A percentile compares a stretch with the other conserved stretches of the same genome.
Evolutionary conservation across 306 rosid species (phyloP).

Genomic region (Mimosa pudica): DNA sequence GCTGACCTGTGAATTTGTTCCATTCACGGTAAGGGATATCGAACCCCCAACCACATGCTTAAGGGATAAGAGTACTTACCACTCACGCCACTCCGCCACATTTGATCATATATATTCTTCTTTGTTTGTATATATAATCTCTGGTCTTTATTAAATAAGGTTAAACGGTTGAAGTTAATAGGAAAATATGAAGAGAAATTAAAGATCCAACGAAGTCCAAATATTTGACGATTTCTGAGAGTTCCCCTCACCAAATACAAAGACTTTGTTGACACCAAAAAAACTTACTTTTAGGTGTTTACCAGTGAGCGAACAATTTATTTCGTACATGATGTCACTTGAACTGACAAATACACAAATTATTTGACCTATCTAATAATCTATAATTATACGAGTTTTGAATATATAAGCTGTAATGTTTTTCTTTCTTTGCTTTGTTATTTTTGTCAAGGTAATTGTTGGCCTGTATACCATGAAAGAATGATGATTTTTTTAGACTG

Average conservation of each 20-base stretch:
- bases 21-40: too few species aligned
- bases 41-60: too few species aligned
- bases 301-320: conserved; percentile 23
- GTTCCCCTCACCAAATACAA: conserved; percentile 26
- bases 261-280: conserved; percentile 9
- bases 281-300: conserved; percentile 21
- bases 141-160: not conserved
- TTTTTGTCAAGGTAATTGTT: not conserved
- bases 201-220: conserved; percentile 31
- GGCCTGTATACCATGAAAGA: not conserved
- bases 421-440: not conserved
- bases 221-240: conserved; percentile 32
- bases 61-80: too few species aligned
- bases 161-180: not conserved
- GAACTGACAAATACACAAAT: conserved; percentile 18
- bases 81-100: too few species aligned
- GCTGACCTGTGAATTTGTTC: too few species aligned
- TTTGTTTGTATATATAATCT: not conserved
- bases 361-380: conserved; percentile 29
- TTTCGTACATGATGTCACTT: conserved; percentile 38
- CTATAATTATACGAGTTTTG: not conserved
- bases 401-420: not conserved
- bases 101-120: not conserved
- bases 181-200: not conserved
- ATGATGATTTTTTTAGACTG: not conserved